A percentile compares a stretch with the other conserved stretches of the same genome.
Evolutionary conservation across 2,329 filamentous ascomycete species (phyloP).

Genomic region (Penicillium sp.): DNA sequence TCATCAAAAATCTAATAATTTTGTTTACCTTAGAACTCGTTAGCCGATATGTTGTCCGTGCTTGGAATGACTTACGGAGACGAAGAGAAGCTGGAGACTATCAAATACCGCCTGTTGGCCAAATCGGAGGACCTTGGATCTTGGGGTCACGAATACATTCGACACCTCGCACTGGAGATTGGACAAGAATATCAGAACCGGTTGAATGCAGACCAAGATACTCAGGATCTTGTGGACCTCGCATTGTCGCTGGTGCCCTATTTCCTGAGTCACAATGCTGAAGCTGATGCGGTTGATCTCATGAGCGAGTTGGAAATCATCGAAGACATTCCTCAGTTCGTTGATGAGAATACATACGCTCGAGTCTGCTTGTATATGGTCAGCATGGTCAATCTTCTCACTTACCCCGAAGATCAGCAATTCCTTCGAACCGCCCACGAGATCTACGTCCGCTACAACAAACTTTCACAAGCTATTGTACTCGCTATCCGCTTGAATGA

Average conservation of each 20-base stretch:
- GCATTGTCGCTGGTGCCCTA: conserved; percentile 83
- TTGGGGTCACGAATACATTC: conserved; percentile 98
- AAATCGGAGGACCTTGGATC: conserved; percentile 90
- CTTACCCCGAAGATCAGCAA: conserved; percentile 94
- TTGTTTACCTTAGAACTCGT: conserved; percentile 54
- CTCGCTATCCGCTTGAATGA: conserved; percentile 94
- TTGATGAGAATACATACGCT: conserved; percentile 91
- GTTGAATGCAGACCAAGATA: conserved; percentile 78
- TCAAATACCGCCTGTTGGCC: conserved; percentile 90
- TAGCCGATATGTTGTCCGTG: conserved; percentile 94
- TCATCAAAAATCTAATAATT: conserved; percentile 9
- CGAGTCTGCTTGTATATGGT: conserved; percentile 97
- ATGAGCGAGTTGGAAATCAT: conserved; percentile 98
- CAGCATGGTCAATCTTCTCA: conserved; percentile 96
- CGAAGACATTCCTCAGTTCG: conserved; percentile 79
- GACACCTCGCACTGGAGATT: conserved; percentile 92
- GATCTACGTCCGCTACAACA: conserved; percentile 91
- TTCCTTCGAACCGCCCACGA: conserved; percentile 90
- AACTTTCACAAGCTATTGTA: conserved; percentile 89
- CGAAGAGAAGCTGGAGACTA: conserved; percentile 89
- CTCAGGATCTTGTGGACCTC: conserved; percentile 80
- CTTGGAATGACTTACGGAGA: conserved; percentile 99
- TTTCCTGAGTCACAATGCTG: conserved; percentile 95
- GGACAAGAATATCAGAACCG: conserved; percentile 90
- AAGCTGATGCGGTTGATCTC: conserved; percentile 95